These are phyloP conservation scores for Phytophthora ohioensis DNA, from an alignment of 352 stramenopile species.

Conservation along the genomic window DNA sequence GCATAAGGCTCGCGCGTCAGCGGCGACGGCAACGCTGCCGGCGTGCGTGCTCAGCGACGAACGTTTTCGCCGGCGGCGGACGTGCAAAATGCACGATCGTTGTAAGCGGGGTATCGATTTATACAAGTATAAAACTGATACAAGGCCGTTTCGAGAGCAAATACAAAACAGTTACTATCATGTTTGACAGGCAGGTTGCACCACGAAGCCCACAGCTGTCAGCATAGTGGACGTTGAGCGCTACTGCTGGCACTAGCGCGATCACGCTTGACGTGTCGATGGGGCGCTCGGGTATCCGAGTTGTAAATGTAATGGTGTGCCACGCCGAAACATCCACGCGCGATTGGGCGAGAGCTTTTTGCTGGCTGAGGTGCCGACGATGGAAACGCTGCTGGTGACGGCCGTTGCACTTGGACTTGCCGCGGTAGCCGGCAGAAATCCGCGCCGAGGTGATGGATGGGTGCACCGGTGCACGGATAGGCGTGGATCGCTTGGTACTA, in stretches of 20 bases:
- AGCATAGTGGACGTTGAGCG: slow-evolving; percentile 26
- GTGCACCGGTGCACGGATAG: slow-evolving; percentile 31
- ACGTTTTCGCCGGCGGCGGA: background rate
- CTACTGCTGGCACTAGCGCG: slow-evolving; percentile 7
- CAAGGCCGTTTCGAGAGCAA: background rate
- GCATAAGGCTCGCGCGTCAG: slow-evolving; percentile 26
- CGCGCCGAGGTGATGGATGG: slow-evolving; percentile 26
- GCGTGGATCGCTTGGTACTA: slow-evolving; percentile 6
- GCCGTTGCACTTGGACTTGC: slow-evolving; percentile 25
- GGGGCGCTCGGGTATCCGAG: slow-evolving; percentile 3
- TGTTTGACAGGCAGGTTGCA: slow-evolving; percentile 22
- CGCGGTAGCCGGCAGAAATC: slow-evolving; percentile 4
- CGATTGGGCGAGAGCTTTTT: slow-evolving; percentile 29
- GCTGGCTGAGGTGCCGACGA: slow-evolving; percentile 13
- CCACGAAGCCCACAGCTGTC: slow-evolving; percentile 31
- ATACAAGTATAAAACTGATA: background rate
- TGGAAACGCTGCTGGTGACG: slow-evolving; percentile 5
- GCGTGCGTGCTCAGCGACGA: slow-evolving; percentile 20
- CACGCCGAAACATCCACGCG: slow-evolving; percentile 5
- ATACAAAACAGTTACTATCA: slow-evolving; percentile 19
- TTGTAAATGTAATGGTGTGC: slow-evolving; percentile 7
- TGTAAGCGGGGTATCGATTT: slow-evolving; percentile 8
- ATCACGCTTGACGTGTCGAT: slow-evolving; percentile 11
- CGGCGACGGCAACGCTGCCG: slow-evolving; percentile 6
- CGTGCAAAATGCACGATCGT: background rate